Base-by-base conservation (phyloP, 768 basidiomycete species). In the Leccinellum luteum region DNA sequence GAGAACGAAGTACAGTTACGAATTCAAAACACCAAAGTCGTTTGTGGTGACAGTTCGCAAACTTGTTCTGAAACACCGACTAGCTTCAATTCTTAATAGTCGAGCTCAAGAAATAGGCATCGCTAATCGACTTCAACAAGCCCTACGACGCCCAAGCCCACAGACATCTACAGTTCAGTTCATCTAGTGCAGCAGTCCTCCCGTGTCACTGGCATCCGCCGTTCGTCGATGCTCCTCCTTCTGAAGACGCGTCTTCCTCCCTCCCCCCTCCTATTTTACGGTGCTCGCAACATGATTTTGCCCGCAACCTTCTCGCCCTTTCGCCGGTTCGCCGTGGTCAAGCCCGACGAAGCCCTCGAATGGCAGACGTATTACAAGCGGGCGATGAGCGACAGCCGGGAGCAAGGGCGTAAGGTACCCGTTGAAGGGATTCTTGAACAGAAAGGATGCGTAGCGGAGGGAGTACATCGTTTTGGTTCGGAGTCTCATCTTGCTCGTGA, bases 271-370 rank as follows among this genome's bases (percentile, higher is more conserved):
- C 28, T 70, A 25, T 65, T 72, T 54, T 72, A 72, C 48, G 56
- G 56, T 6, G 67, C 58, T 4, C 70, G 66, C 48, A 72, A 72
- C 54, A 70, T 72, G 28, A 63, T 73, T 12, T n/a, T n/a, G n/a
- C n/a, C n/a, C n/a, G n/a, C 25, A 52, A 72, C 44, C 56, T 64
- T 31, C 62, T 72, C 21, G 27, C 63, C 3, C 32, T 63, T 65
- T n/a, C 64, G 70, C 23, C 63, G 44, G 19, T 64, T 60, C 17
- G 64, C 64, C 0, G 34, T 47, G 5, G 41, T 58, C 52, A 64
- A 60, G 28, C 55, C 60, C 3, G 61, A 57, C 8, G 63, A 68
- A 34, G 64, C 59, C 1, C 59, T 73, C 35, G 59, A 61, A 25
- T 69, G 68, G 71, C 67, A 72, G 21, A 59, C 38, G 13, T 72